phyloP scores from a whole-genome alignment of 225 moss, liverwort and hornwort species.

The Pleurozium schreberi region DNA sequence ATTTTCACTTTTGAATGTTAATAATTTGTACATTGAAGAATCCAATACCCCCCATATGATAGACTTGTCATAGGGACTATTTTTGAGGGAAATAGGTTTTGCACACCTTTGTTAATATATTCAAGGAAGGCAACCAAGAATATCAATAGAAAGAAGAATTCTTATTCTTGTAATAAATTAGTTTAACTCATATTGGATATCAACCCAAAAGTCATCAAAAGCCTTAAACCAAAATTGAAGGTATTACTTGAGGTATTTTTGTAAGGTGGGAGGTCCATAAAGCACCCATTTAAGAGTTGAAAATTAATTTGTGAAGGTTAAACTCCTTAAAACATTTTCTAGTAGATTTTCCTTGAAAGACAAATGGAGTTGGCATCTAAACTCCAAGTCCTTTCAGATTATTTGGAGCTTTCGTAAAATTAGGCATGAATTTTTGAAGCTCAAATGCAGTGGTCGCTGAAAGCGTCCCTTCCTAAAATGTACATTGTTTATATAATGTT shows the following conservation, averaged over 20 bases:
- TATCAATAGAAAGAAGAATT: not conserved
- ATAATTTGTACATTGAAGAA: not conserved
- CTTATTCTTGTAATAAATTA: not conserved
- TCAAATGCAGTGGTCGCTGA: not conserved
- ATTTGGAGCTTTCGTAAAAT: too few relatives aligned
- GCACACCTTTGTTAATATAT: not conserved
- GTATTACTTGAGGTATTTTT: too few relatives aligned
- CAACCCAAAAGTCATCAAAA: too few relatives aligned
- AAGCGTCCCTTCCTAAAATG: not conserved
- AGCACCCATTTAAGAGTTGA: not conserved
- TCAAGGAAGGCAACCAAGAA: not conserved
- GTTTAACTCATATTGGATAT: not conserved
- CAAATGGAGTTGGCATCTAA: not conserved
- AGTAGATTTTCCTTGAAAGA: not conserved
- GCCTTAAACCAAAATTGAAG: not conserved
- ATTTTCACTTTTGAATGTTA: not conserved
- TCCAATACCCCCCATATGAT: too few relatives aligned
- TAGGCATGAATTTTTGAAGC: not conserved
- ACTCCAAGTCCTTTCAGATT: rapidly evolving
- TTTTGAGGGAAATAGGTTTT: not conserved
- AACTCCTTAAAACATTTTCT: not conserved
- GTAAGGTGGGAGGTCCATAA: not conserved
- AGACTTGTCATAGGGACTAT: rapidly evolving
- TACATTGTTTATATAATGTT: not conserved
- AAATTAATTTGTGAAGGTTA: not conserved